Conservation (phyloP, 1,284 basidiomycete genomes). For the Moniliella sp. region DNA sequence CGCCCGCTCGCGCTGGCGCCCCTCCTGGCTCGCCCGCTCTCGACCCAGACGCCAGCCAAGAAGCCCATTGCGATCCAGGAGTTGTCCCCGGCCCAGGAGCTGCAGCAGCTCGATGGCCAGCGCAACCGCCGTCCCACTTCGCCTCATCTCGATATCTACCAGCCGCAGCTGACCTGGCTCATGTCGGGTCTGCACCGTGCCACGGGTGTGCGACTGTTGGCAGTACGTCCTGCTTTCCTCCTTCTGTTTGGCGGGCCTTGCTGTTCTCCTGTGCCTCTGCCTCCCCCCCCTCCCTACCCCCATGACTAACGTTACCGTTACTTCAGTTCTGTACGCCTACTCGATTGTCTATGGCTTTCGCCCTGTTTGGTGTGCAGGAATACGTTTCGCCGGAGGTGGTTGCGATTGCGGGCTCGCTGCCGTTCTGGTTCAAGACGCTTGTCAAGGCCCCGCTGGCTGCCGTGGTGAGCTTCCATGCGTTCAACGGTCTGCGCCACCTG, state of each 20-base stretch:
- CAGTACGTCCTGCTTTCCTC: too few species aligned
- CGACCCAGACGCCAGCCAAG: too few species aligned
- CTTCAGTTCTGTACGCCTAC: slow-evolving; percentile 57
- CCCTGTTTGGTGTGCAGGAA: slow-evolving; percentile 41
- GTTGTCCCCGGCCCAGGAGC: slow-evolving; percentile 41
- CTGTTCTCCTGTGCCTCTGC: too few species aligned
- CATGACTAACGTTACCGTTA: too few species aligned
- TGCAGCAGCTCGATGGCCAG: slow-evolving; percentile 60
- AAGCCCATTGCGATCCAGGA: too few species aligned
- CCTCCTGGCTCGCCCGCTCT: too few species aligned
- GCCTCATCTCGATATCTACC: slow-evolving; percentile 88
- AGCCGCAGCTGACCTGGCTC: slow-evolving; percentile 72
- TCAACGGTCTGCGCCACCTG: slow-evolving; percentile 77
- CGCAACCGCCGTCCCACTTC: slow-evolving; percentile 61
- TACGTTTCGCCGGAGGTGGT: slow-evolving; percentile 56
- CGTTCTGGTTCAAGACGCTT: slow-evolving; percentile 32
- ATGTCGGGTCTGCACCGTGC: slow-evolving; percentile 64
- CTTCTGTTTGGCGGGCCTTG: too few species aligned
- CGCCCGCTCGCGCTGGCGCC: too few species aligned
- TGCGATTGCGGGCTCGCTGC: slow-evolving; percentile 44
- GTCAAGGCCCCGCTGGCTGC: slow-evolving; percentile 16
- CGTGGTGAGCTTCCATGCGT: slow-evolving; percentile 49
- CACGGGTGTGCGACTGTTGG: slow-evolving; percentile 51
- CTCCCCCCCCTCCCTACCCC: too few species aligned
- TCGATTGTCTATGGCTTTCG: slow-evolving; percentile 67